Evolutionary conservation across 345 rosid genomes (phyloP).

Genomic region (Eucalyptus sp.): DNA sequence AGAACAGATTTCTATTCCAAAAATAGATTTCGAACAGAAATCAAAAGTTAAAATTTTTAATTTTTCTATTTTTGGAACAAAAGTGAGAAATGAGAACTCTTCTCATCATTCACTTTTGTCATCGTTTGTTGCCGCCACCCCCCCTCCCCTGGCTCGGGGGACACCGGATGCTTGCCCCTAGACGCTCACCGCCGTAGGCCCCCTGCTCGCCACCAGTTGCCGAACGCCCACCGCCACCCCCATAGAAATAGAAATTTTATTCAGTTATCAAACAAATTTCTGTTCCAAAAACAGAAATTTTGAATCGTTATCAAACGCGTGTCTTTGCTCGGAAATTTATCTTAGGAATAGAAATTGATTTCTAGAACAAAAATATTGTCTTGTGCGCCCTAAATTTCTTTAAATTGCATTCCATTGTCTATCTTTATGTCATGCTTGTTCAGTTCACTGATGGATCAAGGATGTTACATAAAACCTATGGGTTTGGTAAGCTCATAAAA

Average conservation of each 20-base stretch:
- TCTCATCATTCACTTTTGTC: no score
- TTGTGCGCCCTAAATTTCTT: background rate
- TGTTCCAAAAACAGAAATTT: fast-evolving
- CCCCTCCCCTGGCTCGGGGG: fast-evolving
- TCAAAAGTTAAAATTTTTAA: no score
- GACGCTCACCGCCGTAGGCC: fast-evolving
- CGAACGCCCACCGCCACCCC: fast-evolving
- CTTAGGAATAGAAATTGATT: no score
- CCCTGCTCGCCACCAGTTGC: fast-evolving
- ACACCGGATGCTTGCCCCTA: fast-evolving
- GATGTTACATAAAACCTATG: background rate
- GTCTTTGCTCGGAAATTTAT: no score
- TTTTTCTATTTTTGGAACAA: no score
- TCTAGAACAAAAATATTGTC: no score
- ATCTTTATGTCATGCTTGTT: background rate
- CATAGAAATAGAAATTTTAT: no score
- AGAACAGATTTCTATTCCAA: no score
- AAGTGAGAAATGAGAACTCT: no score
- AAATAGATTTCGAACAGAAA: fast-evolving
- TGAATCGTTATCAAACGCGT: fast-evolving
- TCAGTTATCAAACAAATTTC: fast-evolving
- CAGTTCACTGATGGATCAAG: background rate
- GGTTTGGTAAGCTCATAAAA: background rate
- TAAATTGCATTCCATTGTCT: background rate
- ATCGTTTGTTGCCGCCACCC: no score